Conservation (phyloP, 257 asterid genomes). For the Solanum appendiculatum region DNA sequence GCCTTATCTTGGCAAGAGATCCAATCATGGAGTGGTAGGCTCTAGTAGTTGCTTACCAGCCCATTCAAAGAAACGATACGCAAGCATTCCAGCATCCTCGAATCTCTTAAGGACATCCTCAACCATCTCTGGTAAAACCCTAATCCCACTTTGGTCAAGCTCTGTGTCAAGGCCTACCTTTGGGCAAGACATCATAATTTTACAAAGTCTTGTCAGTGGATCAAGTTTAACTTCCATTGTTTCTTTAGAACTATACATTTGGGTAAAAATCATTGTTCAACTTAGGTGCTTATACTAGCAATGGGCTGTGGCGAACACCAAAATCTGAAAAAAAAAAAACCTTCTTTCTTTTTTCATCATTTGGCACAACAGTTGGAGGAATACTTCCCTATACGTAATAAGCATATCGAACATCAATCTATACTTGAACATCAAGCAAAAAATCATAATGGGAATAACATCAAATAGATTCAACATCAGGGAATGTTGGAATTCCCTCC, state of each 20-base stretch:
- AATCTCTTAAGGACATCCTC: slow-evolving; percentile 65
- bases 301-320: background rate
- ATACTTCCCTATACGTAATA: slow-evolving; percentile 54
- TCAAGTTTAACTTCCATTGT: slow-evolving; percentile 27
- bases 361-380: too few species aligned
- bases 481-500: slow-evolving; percentile 21
- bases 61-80: slow-evolving; percentile 77
- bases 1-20: slow-evolving; percentile 85
- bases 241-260: slow-evolving; percentile 46
- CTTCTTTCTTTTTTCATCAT: too few species aligned
- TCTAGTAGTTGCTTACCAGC: slow-evolving; percentile 56
- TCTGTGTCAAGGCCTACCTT: slow-evolving; percentile 52
- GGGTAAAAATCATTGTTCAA: slow-evolving; percentile 4
- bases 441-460: slow-evolving; percentile 25
- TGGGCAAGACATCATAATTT: slow-evolving; percentile 60
- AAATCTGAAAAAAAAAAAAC: slow-evolving; percentile 3
- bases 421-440: slow-evolving; percentile 61
- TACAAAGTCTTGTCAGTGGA: slow-evolving; percentile 37
- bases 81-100: slow-evolving; percentile 76
- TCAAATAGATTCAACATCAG: slow-evolving; percentile 57
- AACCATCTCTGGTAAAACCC: slow-evolving; percentile 58
- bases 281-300: background rate
- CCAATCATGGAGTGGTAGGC: slow-evolving; percentile 71
- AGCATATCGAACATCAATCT: slow-evolving; percentile 57
- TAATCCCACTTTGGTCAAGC: slow-evolving; percentile 75